These are phyloP conservation scores for Talaromyces sp. DNA, from an alignment of 2,329 filamentous ascomycete species.

Conservation along the genomic window DNA sequence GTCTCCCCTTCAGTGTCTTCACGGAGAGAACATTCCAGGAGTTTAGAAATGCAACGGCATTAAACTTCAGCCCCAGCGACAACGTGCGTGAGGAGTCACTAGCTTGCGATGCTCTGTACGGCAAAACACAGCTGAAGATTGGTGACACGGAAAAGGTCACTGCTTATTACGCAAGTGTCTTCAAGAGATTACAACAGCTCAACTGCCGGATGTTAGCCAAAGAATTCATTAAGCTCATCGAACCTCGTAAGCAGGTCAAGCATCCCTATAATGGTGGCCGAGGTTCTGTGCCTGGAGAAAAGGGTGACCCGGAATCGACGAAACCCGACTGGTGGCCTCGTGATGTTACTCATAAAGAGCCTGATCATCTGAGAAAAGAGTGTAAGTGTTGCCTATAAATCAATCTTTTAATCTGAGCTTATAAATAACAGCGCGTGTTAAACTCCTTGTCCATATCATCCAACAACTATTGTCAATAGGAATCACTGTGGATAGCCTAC, in stretches of 20 bases:
- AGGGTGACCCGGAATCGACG: slow-evolving; percentile 39
- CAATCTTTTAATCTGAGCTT: neutral
- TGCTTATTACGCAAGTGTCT: slow-evolving; percentile 36
- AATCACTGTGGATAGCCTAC: slow-evolving; percentile 35
- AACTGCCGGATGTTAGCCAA: slow-evolving; percentile 43
- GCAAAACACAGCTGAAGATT: slow-evolving; percentile 27
- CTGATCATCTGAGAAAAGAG: slow-evolving; percentile 44
- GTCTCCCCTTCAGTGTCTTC: slow-evolving; percentile 1
- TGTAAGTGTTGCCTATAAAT: slow-evolving; percentile 27
- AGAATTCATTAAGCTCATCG: slow-evolving; percentile 43
- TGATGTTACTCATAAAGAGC: slow-evolving; percentile 44
- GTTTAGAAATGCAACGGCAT: slow-evolving; percentile 3
- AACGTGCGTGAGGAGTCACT: neutral
- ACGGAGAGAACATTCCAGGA: neutral
- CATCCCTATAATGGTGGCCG: slow-evolving; percentile 46
- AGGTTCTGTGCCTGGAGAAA: slow-evolving; percentile 31
- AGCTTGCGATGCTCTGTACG: slow-evolving; percentile 9
- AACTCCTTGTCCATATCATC: slow-evolving; percentile 37
- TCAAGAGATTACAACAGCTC: slow-evolving; percentile 41
- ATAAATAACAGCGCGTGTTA: slow-evolving; percentile 9
- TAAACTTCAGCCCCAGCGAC: neutral
- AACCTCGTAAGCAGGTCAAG: slow-evolving; percentile 44
- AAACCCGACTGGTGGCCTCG: slow-evolving; percentile 42
- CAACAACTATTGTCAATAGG: slow-evolving; percentile 30
- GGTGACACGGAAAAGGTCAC: slow-evolving; percentile 34